A percentile compares a stretch with the other conserved stretches of the same genome.
These are phyloP conservation scores for Protea cynaroides DNA, from an alignment of 164 flowering plant species.

Conservation along the genomic window DNA sequence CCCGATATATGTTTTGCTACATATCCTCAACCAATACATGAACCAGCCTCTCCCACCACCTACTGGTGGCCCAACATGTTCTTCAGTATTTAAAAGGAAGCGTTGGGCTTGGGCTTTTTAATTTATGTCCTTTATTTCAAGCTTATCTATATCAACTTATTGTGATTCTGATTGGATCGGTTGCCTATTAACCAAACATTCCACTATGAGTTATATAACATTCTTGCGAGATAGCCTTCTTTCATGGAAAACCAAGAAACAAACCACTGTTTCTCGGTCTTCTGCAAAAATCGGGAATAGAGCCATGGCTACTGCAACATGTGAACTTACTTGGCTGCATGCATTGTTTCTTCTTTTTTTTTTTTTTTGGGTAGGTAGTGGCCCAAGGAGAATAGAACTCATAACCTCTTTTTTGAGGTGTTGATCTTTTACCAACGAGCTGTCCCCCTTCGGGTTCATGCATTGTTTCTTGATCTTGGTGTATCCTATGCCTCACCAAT, in stretches of 20 bases:
- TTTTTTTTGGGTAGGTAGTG: too few relatives aligned
- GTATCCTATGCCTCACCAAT: too few relatives aligned
- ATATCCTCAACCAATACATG: neutral
- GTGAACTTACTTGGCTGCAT: neutral
- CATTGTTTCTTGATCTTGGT: neutral
- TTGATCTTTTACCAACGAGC: too few relatives aligned
- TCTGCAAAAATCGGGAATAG: slow-evolving; percentile 2
- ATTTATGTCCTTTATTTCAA: neutral
- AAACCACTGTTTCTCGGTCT: neutral
- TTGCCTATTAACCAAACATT: neutral
- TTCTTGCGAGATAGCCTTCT: neutral
- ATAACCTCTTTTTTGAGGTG: too few relatives aligned
- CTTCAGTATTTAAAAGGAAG: neutral
- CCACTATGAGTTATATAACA: neutral
- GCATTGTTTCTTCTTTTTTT: too few relatives aligned
- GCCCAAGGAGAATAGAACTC: too few relatives aligned
- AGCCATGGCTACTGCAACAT: neutral
- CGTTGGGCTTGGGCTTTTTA: neutral
- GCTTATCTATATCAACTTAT: neutral
- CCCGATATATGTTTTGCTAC: neutral
- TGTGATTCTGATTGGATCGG: neutral
- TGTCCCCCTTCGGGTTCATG: too few relatives aligned
- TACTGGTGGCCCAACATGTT: neutral
- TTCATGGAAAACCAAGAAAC: too few relatives aligned
- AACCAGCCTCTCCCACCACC: neutral